Conservation (phyloP, 148 eudicot species). For the Rhododendron ferrugineum region DNA sequence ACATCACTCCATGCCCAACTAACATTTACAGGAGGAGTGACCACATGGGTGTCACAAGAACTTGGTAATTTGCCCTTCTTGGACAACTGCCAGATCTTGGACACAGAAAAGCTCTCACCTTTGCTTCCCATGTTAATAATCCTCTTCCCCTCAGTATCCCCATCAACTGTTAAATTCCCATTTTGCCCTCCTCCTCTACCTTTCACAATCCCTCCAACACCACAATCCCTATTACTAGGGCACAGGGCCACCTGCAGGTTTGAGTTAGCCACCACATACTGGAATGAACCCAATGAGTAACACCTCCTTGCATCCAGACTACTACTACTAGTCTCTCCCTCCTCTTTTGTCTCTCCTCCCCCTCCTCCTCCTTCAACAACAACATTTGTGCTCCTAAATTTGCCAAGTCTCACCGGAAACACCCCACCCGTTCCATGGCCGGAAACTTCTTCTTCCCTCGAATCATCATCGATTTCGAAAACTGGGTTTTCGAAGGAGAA, state of each 20-base stretch:
- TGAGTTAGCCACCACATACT: constrained; percentile 70
- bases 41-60: constrained; percentile 30
- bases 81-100: constrained; percentile 96
- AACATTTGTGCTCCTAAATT: constrained; percentile 52
- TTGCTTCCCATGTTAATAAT: constrained; percentile 55
- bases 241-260: constrained; percentile 61
- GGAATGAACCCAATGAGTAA: constrained; percentile 87
- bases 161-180: constrained; percentile 33
- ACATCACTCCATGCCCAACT: constrained; percentile 45
- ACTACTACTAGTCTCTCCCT: constrained; percentile 77
- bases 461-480: constrained; percentile 42
- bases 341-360: constrained; percentile 23
- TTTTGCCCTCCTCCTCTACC: constrained; percentile 13
- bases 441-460: constrained; percentile 33
- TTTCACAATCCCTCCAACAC: constrained; percentile 15
- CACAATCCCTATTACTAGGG: constrained; percentile 28
- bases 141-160: constrained; percentile 56
- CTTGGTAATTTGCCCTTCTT: constrained; percentile 58
- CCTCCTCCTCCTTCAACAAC: constrained; percentile 11
- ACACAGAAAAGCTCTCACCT: constrained; percentile 86
- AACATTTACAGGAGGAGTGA: constrained; percentile 38
- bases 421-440: constrained; percentile 27
- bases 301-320: constrained; percentile 86
- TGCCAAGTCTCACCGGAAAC: constrained; percentile 76
- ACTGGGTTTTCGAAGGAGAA: constrained; percentile 58